phyloP scores from a whole-genome alignment of 1,284 basidiomycete genomes.

The Phylloboletellus chloephorus region DNA sequence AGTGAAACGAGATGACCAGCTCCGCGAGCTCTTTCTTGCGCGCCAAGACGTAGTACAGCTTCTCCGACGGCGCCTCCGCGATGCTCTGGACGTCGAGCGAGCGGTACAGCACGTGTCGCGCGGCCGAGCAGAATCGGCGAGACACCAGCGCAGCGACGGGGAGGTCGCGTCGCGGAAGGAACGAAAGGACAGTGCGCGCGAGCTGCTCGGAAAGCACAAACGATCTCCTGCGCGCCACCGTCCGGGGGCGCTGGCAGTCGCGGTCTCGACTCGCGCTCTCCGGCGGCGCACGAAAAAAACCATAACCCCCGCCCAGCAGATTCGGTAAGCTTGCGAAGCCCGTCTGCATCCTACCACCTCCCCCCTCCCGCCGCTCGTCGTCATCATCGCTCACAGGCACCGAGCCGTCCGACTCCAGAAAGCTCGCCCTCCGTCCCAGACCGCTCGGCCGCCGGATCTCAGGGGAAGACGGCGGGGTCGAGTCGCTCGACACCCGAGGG shows the following conservation, averaged over 20 bases:
- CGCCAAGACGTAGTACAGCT: conserved; percentile 21
- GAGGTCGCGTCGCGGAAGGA: conserved; percentile 18
- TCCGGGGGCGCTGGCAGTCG: no score
- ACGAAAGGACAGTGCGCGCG: conserved; percentile 20
- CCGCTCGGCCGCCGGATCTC: conserved; percentile 32
- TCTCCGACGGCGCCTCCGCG: conserved; percentile 10
- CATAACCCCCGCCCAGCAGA: conserved; percentile 9
- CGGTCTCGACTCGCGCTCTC: no score
- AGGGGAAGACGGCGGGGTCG: conserved; percentile 26
- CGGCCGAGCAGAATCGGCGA: conserved; percentile 15
- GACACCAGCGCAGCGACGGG: conserved; percentile 22
- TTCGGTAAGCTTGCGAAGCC: conserved; percentile 21
- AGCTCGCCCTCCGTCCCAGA: conserved; percentile 27
- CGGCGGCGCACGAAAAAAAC: no score
- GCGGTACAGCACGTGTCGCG: conserved; percentile 23
- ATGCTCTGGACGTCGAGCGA: conserved; percentile 19
- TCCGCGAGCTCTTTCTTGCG: conserved; percentile 18
- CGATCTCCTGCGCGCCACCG: not conserved
- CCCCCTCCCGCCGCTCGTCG: conserved; percentile 5
- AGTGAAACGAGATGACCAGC: conserved; percentile 23
- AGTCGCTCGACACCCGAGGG: conserved; percentile 22
- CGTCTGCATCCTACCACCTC: not conserved
- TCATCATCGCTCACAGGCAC: conserved; percentile 13
- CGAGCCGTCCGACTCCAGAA: conserved; percentile 20
- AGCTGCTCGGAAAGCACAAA: conserved; percentile 20